phyloP scores from a whole-genome alignment of 2,329 filamentous ascomycete genomes.

The Paecilomyces formosus region DNA sequence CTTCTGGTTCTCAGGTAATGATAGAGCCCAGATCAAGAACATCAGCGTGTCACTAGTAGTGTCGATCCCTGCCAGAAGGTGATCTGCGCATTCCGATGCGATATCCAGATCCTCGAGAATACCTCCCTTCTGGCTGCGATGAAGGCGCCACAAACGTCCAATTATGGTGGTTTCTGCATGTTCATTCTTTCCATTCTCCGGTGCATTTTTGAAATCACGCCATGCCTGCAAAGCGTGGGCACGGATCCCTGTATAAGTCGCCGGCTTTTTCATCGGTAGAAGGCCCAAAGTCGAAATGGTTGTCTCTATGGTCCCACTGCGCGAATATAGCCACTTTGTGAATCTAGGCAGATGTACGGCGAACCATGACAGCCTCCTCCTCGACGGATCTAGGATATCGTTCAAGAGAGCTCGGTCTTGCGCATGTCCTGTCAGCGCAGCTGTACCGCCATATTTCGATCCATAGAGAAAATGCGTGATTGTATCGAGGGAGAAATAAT shows the following conservation, averaged over 20 bases:
- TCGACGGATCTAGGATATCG: slow-evolving; percentile 43
- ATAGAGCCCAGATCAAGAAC: slow-evolving; percentile 46
- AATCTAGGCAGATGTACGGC: slow-evolving; percentile 38
- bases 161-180: slow-evolving; percentile 23
- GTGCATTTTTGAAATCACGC: slow-evolving; percentile 19
- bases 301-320: slow-evolving; percentile 29
- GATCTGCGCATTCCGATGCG: slow-evolving; percentile 48
- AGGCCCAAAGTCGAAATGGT: slow-evolving; percentile 26
- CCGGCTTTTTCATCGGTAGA: slow-evolving; percentile 44
- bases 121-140: slow-evolving; percentile 15
- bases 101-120: slow-evolving; percentile 39
- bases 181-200: slow-evolving; percentile 14
- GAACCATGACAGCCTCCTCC: slow-evolving; percentile 44
- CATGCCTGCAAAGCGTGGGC: slow-evolving; percentile 33
- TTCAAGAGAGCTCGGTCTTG: slow-evolving; percentile 35
- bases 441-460: slow-evolving; percentile 33
- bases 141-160: slow-evolving; percentile 28
- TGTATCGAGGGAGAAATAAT: slow-evolving; percentile 48
- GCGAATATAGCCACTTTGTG: slow-evolving; percentile 44
- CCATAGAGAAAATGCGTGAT: slow-evolving; percentile 49
- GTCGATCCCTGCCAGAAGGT: slow-evolving; percentile 47
- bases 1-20: slow-evolving; percentile 31
- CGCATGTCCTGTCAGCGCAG: slow-evolving; percentile 32
- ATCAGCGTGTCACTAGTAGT: slow-evolving; percentile 48
- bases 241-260: slow-evolving; percentile 46